These are phyloP conservation scores for Chenopodium quinoa DNA, from an alignment of 148 eudicot species.

Conservation along the genomic window DNA sequence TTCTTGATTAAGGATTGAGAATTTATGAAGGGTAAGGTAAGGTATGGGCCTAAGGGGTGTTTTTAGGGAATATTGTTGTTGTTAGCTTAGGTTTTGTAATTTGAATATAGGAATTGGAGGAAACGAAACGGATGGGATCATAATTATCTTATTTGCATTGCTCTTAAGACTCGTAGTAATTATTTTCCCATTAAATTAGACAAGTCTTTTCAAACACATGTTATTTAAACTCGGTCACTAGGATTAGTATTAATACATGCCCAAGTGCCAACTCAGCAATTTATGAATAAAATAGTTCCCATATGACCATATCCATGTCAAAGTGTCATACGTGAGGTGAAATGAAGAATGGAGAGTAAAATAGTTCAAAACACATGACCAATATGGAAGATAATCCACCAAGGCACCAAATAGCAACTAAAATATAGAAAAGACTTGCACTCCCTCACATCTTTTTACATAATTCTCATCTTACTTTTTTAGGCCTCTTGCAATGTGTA, in stretches of 20 bases:
- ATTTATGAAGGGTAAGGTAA: too few relatives aligned
- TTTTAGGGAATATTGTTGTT: too few relatives aligned
- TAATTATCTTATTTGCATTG: not conserved
- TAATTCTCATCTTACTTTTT: not conserved
- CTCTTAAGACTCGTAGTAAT: not conserved
- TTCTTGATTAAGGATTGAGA: too few relatives aligned
- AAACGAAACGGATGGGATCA: too few relatives aligned
- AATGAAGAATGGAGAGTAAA: not conserved
- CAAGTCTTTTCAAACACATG: not conserved
- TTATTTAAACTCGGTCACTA: not conserved
- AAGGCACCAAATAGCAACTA: not conserved
- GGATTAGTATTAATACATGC: not conserved
- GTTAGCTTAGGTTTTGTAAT: too few relatives aligned
- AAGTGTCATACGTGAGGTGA: not conserved
- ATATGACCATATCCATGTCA: not conserved
- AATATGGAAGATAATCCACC: not conserved
- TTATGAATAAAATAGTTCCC: not conserved
- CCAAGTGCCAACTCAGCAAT: not conserved
- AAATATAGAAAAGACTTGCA: not conserved
- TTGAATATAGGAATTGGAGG: too few relatives aligned
- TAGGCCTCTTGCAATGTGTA: too few relatives aligned
- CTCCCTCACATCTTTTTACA: not conserved
- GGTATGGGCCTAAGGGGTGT: too few relatives aligned
- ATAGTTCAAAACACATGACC: not conserved
- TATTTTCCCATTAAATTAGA: not conserved